Evolutionary conservation across 148 eudicot genomes (phyloP).

Genomic region (Rhododendron henanense): DNA sequence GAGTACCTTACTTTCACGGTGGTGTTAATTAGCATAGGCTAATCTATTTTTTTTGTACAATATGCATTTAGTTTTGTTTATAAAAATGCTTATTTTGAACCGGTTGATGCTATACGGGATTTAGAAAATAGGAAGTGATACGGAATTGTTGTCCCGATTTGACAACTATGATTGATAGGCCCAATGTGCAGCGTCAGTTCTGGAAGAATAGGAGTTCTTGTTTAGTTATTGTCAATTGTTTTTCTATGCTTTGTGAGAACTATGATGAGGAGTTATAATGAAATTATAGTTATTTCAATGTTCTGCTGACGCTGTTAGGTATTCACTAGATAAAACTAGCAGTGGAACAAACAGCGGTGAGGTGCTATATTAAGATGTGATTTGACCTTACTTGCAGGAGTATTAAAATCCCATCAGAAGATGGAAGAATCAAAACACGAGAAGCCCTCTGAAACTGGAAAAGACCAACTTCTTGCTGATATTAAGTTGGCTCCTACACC

Average conservation of each 20-base stretch:
- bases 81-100: background rate
- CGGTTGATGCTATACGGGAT: background rate
- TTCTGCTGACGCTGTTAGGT: background rate
- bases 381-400: slow-evolving; percentile 23
- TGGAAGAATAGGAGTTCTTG: background rate
- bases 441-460: slow-evolving; percentile 2
- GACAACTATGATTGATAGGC: background rate
- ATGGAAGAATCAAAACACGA: slow-evolving; percentile 7
- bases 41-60: background rate
- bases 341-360: background rate
- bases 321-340: background rate
- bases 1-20: background rate
- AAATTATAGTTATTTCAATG: background rate
- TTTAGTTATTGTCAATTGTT: background rate
- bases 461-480: slow-evolving; percentile 13
- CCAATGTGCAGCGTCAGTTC: background rate
- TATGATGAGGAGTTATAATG: background rate
- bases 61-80: background rate
- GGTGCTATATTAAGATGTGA: background rate
- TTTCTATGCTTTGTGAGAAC: background rate
- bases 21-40: background rate
- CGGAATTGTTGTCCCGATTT: background rate
- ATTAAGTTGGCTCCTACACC: slow-evolving; percentile 12
- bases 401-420: slow-evolving; percentile 10
- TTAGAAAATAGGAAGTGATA: background rate